Percentiles rank a stretch among this genome's conserved stretches.
Evolutionary conservation across 1,284 basidiomycete species (phyloP).

Genomic region (Ganoderma leucocontextum): DNA sequence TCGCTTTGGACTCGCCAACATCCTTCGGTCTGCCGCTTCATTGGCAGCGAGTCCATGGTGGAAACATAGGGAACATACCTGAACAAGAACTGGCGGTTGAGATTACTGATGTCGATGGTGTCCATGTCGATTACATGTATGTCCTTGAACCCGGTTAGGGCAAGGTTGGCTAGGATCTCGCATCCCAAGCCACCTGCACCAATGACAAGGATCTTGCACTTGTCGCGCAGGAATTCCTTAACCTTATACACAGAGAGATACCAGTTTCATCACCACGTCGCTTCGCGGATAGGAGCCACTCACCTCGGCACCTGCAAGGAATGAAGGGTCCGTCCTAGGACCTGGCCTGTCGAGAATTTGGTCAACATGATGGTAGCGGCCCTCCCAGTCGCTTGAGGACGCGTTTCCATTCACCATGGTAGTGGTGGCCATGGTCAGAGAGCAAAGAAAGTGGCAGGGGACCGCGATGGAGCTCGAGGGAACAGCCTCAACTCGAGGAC

Average conservation of each 20-base stretch:
- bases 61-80: conserved; percentile 60
- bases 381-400: conserved; percentile 67
- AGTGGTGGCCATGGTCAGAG: conserved; percentile 41
- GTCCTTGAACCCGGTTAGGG: conserved; percentile 94
- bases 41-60: background rate
- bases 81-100: conserved; percentile 99
- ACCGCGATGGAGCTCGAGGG: background rate
- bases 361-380: conserved; percentile 81
- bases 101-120: conserved; percentile 98
- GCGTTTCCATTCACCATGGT: conserved; percentile 39
- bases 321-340: conserved; percentile 80
- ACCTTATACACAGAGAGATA: conserved; percentile 58
- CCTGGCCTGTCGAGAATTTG: conserved; percentile 85
- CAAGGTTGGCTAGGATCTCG: conserved; percentile 94
- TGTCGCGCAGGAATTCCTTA: conserved; percentile 84
- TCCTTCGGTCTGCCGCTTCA: conserved; percentile 76
- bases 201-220: conserved; percentile 96
- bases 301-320: conserved; percentile 79
- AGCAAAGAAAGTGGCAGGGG: conserved; percentile 5
- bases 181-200: conserved; percentile 96
- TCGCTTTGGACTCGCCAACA: conserved; percentile 95
- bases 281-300: conserved; percentile 25
- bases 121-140: conserved; percentile 99
- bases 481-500: conserved; percentile 18
- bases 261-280: background rate